These are phyloP conservation scores for Cryptococcus deneoformans DNA, from an alignment of 1,284 basidiomycete species.

Conservation along the genomic window DNA sequence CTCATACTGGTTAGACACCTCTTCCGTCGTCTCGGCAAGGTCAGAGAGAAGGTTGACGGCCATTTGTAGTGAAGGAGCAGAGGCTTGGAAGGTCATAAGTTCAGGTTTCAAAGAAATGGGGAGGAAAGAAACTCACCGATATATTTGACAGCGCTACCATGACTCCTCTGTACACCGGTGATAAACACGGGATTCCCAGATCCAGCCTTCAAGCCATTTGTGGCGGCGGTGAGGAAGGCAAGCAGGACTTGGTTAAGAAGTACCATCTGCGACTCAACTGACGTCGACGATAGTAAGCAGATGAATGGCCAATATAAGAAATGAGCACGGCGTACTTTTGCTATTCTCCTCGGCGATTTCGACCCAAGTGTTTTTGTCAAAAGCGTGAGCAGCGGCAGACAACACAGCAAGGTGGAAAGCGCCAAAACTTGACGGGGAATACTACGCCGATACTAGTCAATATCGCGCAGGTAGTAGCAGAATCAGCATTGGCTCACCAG, in stretches of 20 bases:
- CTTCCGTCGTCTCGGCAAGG: constrained; percentile 31
- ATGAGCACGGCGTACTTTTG: constrained; percentile 16
- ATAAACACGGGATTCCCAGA: constrained; percentile 39
- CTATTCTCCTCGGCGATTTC: constrained; percentile 60
- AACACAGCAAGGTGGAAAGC: constrained; percentile 78
- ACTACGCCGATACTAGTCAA: constrained; percentile 45
- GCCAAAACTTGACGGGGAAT: constrained; percentile 67
- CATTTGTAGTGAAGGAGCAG: constrained; percentile 33
- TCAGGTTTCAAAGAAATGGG: neutral
- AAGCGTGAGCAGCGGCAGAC: constrained; percentile 67
- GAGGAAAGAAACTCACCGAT: constrained; percentile 10
- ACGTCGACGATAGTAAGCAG: neutral
- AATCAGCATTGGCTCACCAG: constrained; percentile 56
- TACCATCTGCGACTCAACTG: constrained; percentile 24
- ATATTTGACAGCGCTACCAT: constrained; percentile 16
- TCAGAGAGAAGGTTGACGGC: constrained; percentile 33
- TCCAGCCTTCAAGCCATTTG: constrained; percentile 33
- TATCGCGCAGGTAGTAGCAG: neutral
- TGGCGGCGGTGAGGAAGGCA: constrained; percentile 34
- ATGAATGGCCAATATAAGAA: constrained; percentile 1
- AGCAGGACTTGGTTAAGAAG: constrained; percentile 43
- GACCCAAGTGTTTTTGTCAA: constrained; percentile 64
- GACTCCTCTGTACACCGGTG: constrained; percentile 28
- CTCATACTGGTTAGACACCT: constrained; percentile 31
- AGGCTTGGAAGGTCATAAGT: constrained; percentile 10